Evolutionary conservation across 1,284 basidiomycete species (phyloP), one percentile per base, ranked within the genome.

Genomic region (Sporisorium reilianum): DNA sequence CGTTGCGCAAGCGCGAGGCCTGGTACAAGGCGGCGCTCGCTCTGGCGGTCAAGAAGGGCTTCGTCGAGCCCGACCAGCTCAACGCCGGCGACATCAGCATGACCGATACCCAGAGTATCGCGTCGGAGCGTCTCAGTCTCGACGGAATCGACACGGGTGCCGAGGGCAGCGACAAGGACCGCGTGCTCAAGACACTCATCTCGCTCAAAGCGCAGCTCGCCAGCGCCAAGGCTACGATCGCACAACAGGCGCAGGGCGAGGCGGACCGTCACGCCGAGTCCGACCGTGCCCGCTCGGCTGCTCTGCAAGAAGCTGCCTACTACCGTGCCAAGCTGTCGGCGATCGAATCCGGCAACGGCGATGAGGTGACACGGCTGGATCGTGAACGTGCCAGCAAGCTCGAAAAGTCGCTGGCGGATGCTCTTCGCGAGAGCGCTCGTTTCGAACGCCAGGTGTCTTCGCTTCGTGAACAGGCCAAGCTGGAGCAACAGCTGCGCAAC

Each of bases 231-330:
- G 89, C 89, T 5, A 88, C 88, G 28, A 88, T 95, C 80, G 88
- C 89, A 10, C 90, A 90, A 61, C 93, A 95, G 85, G 90, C 92
- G 1, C 90, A 89, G 54, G 87, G 88, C 42, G 90, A 91, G 7
- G 93, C 93, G 7, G 91, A 93, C 45, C 91, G 91, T 51, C 85
- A 96, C 7, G 88, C 89, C 16, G 93, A 95, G 70, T 91, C 92
- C 2, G 94, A 97, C 74, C 90, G 91, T 40, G 87, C 91, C 60
- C 92, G 92, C 72, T 86, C 88, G 5, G 91, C 90, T 52, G 96
- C 97, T 1, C 86, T 94, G 7, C 94, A 99, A 85, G 97, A 99
- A 85, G 93, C 96, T 2, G 93, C 95, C 1, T 99, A 93, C 86
- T 97, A 95, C 85, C 93, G 96, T 50, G 93, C 95, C 51, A 98